Conservation (phyloP, 1,284 basidiomycete species). For the Porogramme epimiltina region DNA sequence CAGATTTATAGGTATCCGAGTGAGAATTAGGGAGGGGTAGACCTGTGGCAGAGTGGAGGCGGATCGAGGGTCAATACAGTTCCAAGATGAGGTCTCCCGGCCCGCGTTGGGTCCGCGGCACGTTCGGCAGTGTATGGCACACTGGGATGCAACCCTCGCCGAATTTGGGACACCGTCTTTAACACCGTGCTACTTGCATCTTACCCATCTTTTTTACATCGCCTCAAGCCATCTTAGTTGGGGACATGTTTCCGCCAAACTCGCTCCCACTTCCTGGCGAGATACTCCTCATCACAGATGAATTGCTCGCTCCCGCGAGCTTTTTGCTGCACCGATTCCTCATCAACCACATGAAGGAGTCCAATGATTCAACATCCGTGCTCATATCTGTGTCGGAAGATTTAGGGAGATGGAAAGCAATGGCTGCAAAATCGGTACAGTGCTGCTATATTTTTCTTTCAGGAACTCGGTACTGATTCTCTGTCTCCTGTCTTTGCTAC, state of each 20-base stretch:
- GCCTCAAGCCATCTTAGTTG: too few relatives aligned
- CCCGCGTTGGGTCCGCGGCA: too few relatives aligned
- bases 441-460: conserved; percentile 3
- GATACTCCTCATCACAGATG: conserved; percentile 64
- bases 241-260: conserved; percentile 45
- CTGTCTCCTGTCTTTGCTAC: not conserved
- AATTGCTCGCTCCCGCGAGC: conserved; percentile 64
- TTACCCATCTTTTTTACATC: not conserved
- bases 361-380: conserved; percentile 39
- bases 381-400: conserved; percentile 61
- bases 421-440: conserved; percentile 62
- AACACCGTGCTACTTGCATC: too few relatives aligned
- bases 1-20: too few relatives aligned
- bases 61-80: too few relatives aligned
- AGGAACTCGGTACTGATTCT: not conserved
- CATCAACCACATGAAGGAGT: conserved; percentile 51
- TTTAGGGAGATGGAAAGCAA: conserved; percentile 58
- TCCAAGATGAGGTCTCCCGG: too few relatives aligned
- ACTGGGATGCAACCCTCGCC: too few relatives aligned
- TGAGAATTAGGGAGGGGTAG: too few relatives aligned
- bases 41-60: too few relatives aligned
- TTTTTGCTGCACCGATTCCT: conserved; percentile 62
- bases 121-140: too few relatives aligned
- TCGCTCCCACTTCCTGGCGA: conserved; percentile 46
- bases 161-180: too few relatives aligned